A percentile compares a stretch with the other conserved stretches of the same genome.
These are phyloP conservation scores for Rhodotorula sp. DNA, from an alignment of 1,284 basidiomycete genomes.

Conservation along the genomic window DNA sequence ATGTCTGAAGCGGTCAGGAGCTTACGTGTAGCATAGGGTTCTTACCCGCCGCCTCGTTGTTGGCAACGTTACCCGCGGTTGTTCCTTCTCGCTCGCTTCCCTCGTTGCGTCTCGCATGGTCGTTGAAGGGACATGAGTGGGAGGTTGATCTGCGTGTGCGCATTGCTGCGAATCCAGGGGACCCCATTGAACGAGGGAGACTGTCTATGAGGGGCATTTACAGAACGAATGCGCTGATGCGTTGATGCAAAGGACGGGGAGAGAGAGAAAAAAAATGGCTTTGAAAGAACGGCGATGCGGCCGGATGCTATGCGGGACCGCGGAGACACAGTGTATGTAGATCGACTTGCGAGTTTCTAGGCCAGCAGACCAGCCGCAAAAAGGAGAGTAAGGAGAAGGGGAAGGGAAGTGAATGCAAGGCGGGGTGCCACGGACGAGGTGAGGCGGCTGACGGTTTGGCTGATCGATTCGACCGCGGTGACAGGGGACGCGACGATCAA, in stretches of 20 bases:
- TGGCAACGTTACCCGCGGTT: no score
- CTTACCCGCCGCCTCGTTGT: no score
- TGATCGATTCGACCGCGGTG: neutral
- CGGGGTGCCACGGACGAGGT: no score
- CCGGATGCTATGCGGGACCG: neutral
- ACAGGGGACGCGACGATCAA: neutral
- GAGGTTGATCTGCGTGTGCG: no score
- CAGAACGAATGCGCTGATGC: neutral
- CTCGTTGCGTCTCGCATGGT: neutral
- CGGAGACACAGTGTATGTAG: neutral
- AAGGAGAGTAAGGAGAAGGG: no score
- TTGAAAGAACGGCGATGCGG: neutral
- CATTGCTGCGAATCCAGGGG: no score
- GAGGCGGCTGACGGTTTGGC: no score
- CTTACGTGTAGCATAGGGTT: no score
- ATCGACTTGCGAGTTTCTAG: no score
- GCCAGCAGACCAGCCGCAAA: neutral
- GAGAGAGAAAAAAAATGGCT: no score
- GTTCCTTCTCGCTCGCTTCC: constrained; percentile 44
- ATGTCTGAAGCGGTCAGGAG: neutral
- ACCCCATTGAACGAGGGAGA: no score
- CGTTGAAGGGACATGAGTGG: neutral
- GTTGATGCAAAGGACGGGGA: no score
- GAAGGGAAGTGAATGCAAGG: neutral
- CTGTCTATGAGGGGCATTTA: neutral